phyloP scores from a whole-genome alignment of 108 stramenopile genomes.

The Nitzschia sp. region DNA sequence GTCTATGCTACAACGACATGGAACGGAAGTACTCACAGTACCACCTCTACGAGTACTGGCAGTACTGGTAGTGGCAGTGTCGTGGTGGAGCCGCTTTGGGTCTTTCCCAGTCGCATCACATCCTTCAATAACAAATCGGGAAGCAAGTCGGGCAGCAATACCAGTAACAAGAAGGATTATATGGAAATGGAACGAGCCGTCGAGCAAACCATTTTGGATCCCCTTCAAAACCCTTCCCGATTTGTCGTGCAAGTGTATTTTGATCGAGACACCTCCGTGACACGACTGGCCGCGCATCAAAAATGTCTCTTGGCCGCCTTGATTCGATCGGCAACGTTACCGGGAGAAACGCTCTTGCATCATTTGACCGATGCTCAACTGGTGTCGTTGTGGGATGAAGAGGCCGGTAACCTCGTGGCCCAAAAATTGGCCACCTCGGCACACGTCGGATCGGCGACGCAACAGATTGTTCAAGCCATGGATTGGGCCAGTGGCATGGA shows the following conservation, averaged over 20 bases:
- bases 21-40: slow-evolving; percentile 38
- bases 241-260: slow-evolving; percentile 62
- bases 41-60: too few species aligned
- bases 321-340: slow-evolving; percentile 70
- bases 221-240: slow-evolving; percentile 37
- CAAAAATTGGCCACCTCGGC: slow-evolving; percentile 41
- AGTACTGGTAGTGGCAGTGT: not conserved
- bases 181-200: slow-evolving; percentile 75
- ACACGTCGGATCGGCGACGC: slow-evolving; percentile 54
- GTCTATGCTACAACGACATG: slow-evolving; percentile 66
- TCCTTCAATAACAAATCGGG: slow-evolving; percentile 32
- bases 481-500: slow-evolving; percentile 68
- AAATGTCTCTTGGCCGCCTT: slow-evolving; percentile 76
- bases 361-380: slow-evolving; percentile 64
- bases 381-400: slow-evolving; percentile 48
- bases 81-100: slow-evolving; percentile 42
- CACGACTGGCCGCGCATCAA: slow-evolving; percentile 68
- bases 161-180: slow-evolving; percentile 47
- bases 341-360: slow-evolving; percentile 56
- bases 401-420: slow-evolving; percentile 36
- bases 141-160: slow-evolving; percentile 20
- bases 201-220: slow-evolving; percentile 68
- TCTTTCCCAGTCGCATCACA: slow-evolving; percentile 69
- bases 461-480: slow-evolving; percentile 69
- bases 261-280: slow-evolving; percentile 57